phyloP scores from a whole-genome alignment of 208 protist species.

The Endotrypanum monterogeii region DNA sequence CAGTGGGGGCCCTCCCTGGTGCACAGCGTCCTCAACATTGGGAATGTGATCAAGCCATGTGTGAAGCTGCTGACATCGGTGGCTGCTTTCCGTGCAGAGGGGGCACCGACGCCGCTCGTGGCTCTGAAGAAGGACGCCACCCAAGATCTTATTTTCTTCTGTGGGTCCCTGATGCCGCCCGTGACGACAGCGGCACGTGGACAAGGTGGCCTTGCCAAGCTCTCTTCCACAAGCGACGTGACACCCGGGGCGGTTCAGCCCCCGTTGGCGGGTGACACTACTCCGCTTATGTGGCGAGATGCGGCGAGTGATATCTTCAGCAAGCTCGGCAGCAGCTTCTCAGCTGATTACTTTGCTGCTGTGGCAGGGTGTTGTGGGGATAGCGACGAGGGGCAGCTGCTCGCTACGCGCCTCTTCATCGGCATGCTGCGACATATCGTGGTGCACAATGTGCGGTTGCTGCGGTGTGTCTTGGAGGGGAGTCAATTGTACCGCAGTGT shows the following conservation, averaged over 20 bases:
- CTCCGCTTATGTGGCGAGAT: conserved; percentile 18
- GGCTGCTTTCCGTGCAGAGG: conserved; percentile 40
- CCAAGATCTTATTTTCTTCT: conserved; percentile 47
- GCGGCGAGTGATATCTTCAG: conserved; percentile 43
- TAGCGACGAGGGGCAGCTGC: conserved; percentile 63
- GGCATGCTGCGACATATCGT: conserved; percentile 53
- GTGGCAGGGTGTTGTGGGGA: conserved; percentile 73
- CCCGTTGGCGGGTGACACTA: conserved; percentile 17
- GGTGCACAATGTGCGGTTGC: conserved; percentile 30
- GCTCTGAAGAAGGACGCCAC: conserved; percentile 60
- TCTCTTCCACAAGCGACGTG: conserved; percentile 9
- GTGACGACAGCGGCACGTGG: not conserved
- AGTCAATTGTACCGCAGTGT: conserved; percentile 72
- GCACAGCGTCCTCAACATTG: conserved; percentile 47
- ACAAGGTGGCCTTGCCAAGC: not conserved
- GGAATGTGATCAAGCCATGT: conserved; percentile 45
- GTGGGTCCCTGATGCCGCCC: conserved; percentile 8
- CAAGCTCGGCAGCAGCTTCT: conserved; percentile 50
- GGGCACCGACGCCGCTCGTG: conserved; percentile 42
- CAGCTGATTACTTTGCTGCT: conserved; percentile 65
- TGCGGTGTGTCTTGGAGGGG: conserved; percentile 38
- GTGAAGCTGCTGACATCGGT: conserved; percentile 58
- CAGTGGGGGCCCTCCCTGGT: conserved; percentile 64
- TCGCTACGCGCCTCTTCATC: conserved; percentile 64
- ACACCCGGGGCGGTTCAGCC: conserved; percentile 21